Base-by-base conservation (phyloP, 768 basidiomycete genomes). In the Lactarius akahatsu region DNA sequence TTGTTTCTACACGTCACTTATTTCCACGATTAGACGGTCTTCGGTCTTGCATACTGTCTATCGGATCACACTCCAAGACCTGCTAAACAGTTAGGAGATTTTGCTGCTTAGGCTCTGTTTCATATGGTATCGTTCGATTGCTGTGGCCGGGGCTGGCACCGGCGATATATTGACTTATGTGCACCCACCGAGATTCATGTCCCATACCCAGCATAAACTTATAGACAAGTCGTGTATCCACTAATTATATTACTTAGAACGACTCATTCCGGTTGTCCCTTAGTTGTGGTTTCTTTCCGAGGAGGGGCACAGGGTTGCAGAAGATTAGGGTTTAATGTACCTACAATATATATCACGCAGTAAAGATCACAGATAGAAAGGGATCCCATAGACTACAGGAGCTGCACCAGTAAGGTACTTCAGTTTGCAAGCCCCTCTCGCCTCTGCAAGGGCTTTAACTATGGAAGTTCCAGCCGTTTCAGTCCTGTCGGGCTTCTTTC, bases 381-480 rank as follows among this genome's bases (percentile, higher is more conserved):
- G 97, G 71, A 99, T 90, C 2, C 97, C 97, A 74, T 98, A 98
- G 13, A 96, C 89, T 0, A 99, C 89, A 16, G 94, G 90, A 15
- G 97, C 95, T 1, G 96, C 95, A 1, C 96, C 97, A 34, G 95
- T 98, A 64, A 98, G 80, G 76, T 94, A 98, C 74, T 87, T 90
- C 41, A 99, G 80, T 78, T 95, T 96, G 78, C 95, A 97, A 23
- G 80, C 80, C 28, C 90, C 85, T 69, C 97, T 81, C 30, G 94
- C 86, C 68, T 84, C 79, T 2, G 90, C 91, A 15, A 99, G 86
- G 0, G 96, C 96, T 13, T 84, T 74, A 2, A 93, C 86, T 15
- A 93, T 83, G 67, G 82, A 87, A 63, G 72, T 78, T 66, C 73
- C 67, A 54, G 72, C 68, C 28, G 64, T 68, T n/a, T 76, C 50